Conservation (phyloP, 805 yeast genomes). For the Ogataea chonburiensis region DNA sequence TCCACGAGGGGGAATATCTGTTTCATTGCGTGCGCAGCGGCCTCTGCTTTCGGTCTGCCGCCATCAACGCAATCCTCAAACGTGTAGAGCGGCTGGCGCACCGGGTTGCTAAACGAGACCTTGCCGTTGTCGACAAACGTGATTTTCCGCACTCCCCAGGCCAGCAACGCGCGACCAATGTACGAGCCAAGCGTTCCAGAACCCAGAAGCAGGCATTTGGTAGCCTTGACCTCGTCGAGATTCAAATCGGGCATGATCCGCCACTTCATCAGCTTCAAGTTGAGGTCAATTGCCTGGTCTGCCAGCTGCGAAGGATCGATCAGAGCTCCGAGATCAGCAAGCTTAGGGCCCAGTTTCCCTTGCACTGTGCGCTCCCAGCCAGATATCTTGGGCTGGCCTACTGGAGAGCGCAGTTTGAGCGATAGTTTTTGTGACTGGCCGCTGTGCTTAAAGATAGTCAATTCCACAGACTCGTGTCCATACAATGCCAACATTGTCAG, state of each 20-base stretch:
- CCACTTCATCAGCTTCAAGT: slow-evolving; percentile 95
- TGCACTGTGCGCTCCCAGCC: slow-evolving; percentile 91
- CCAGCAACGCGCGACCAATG: slow-evolving; percentile 79
- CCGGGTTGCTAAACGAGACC: slow-evolving; percentile 93
- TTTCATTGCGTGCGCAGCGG: slow-evolving; percentile 72
- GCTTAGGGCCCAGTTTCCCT: slow-evolving; percentile 76
- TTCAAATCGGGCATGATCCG: slow-evolving; percentile 81
- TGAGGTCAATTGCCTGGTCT: slow-evolving; percentile 88
- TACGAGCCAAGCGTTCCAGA: slow-evolving; percentile 96
- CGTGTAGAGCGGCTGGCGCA: slow-evolving; percentile 82
- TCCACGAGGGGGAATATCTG: slow-evolving; percentile 77
- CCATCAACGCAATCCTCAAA: slow-evolving; percentile 79
- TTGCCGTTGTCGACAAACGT: slow-evolving; percentile 88
- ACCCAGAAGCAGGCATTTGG: slow-evolving; percentile 79
- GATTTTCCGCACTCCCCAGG: slow-evolving; percentile 90
- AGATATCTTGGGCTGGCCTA: slow-evolving; percentile 43
- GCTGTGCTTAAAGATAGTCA: slow-evolving; percentile 40
- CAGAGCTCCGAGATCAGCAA: slow-evolving; percentile 77
- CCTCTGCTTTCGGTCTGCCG: slow-evolving; percentile 71
- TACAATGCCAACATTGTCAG: slow-evolving; percentile 33
- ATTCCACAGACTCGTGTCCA: slow-evolving; percentile 35
- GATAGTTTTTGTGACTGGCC: slow-evolving; percentile 29
- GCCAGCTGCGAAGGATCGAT: slow-evolving; percentile 82
- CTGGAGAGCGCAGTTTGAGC: slow-evolving; percentile 20
- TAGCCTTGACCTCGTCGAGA: slow-evolving; percentile 57